These are phyloP conservation scores for Nicotiana noctiflora DNA, from an alignment of 257 asterid genomes.

Conservation along the genomic window DNA sequence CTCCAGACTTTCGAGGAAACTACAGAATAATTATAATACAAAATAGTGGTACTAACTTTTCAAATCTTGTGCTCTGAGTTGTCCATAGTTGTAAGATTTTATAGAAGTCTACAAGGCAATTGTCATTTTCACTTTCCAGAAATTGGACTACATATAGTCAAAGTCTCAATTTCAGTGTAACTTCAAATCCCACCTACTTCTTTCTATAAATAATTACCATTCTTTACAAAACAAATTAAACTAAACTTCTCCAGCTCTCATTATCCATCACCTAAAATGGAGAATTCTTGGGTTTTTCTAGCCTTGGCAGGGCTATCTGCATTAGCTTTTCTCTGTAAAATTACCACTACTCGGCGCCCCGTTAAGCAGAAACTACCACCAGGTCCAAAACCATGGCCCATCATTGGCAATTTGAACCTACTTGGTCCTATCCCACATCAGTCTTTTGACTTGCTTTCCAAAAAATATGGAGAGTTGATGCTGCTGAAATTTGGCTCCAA, in stretches of 20 bases:
- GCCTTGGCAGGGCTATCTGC: constrained; percentile 7
- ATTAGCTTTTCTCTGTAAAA: constrained; percentile 10
- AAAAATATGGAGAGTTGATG: constrained; percentile 38
- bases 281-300: constrained; percentile 12
- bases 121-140: not conserved
- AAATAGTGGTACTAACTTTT: not conserved
- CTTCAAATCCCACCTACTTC: not conserved
- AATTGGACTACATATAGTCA: not conserved
- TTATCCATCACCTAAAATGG: constrained; percentile 1
- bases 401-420: constrained; percentile 35
- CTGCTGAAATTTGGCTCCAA: constrained; percentile 28
- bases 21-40: not conserved
- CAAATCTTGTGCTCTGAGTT: not conserved
- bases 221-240: not conserved
- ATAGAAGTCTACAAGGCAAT: not conserved
- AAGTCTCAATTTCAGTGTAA: not conserved
- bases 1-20: not conserved
- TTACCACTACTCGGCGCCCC: not conserved
- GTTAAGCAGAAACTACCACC: constrained; percentile 16
- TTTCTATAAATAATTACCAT: not conserved
- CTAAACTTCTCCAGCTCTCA: not conserved
- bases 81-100: not conserved
- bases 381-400: constrained; percentile 41
- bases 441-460: constrained; percentile 25
- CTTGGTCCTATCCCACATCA: constrained; percentile 30